phyloP scores from a whole-genome alignment of 2,329 filamentous ascomycete species.

The Cytospora piceae region DNA sequence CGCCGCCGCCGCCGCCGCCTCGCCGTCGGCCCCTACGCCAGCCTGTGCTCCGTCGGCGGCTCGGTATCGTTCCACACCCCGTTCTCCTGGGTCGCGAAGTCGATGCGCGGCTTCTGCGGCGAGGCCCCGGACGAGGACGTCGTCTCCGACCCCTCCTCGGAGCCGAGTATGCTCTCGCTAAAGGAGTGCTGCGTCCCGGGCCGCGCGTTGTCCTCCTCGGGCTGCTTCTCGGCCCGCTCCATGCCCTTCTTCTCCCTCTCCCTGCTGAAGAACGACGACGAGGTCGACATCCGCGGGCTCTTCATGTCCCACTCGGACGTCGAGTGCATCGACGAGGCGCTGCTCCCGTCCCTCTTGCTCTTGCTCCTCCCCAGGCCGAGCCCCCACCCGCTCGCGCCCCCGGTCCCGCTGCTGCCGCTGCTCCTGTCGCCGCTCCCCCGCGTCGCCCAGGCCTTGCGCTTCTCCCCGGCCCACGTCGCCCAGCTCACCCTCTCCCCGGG shows the following conservation, averaged over 20 bases:
- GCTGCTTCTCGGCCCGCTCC: slow-evolving; percentile 4
- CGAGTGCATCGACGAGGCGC: slow-evolving; percentile 27
- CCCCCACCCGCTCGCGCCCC: slow-evolving; percentile 39
- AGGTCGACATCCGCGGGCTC: slow-evolving; percentile 34
- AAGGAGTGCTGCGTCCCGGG: slow-evolving; percentile 31
- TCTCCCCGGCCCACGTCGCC: slow-evolving; percentile 75
- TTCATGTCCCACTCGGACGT: slow-evolving; percentile 30
- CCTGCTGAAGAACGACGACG: slow-evolving; percentile 27
- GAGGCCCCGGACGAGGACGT: slow-evolving; percentile 26
- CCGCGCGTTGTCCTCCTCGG: slow-evolving; percentile 29
- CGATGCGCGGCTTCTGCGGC: slow-evolving; percentile 23
- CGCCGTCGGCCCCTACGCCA: slow-evolving; percentile 15
- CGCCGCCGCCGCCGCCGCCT: neutral
- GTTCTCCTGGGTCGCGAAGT: slow-evolving; percentile 29
- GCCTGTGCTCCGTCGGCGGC: slow-evolving; percentile 19
- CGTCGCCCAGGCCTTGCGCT: slow-evolving; percentile 62
- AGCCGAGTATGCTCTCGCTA: slow-evolving; percentile 32
- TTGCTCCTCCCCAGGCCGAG: slow-evolving; percentile 39
- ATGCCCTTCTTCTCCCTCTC: slow-evolving; percentile 23
- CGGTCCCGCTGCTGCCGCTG: slow-evolving; percentile 29
- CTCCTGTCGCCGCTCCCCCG: slow-evolving; percentile 33
- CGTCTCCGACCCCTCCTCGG: slow-evolving; percentile 22
- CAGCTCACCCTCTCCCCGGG: slow-evolving; percentile 66
- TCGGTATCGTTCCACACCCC: slow-evolving; percentile 28
- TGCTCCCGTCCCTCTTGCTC: slow-evolving; percentile 32